Base-by-base conservation (phyloP, 805 yeast genomes). In the Priceomyces fermenticarens region DNA sequence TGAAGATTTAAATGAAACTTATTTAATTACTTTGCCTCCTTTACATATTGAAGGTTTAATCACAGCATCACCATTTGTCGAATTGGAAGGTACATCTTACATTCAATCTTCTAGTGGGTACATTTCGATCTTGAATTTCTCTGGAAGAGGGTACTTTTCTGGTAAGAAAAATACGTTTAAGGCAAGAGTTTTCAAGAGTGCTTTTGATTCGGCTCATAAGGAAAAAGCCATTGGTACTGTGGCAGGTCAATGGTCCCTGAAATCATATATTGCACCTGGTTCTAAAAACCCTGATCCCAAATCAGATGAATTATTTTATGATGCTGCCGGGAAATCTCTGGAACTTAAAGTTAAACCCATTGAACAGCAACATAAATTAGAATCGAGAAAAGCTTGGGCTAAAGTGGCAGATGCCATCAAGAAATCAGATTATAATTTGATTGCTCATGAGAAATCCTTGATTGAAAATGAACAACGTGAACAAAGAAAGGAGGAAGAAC, bases 131-230 rank as follows among this genome's bases (percentile, higher is more conserved):
- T 68, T 93, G 44, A 96, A 87, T 54, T 93, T 77, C 65, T 74
- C 86, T 30, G 99, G 99, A 27, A 81, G 93, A 64, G 99, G 99
- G 26, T 93, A 89, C 69, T 88, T 93, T 58, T 77, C 88, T 14
- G 99, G 99, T 54, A 91, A 90, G 73, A 91, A 90, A 72, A 90
- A 93, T 68, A 67, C 89, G 12, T 88, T 85, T 70, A 93, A 90
- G 67, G 96, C 96, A 17, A 78, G 91, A 57, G 73, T 93, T 45
- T 85, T 60, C 60, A 76, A 75, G 52, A 78, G 77, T 56, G 54
- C 62, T 38, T 63, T 66, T 20, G 68, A 75, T n/a, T 70, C 75
- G 27, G 64, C 73, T 10, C 57, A 69, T 41, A 78, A 77, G 49
- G 78, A 75, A 27, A 78, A 80, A 44, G 87, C 95, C 1, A 65